Evolutionary conservation across 257 asterid species (phyloP).

Genomic region (Jacaranda mimosifolia): DNA sequence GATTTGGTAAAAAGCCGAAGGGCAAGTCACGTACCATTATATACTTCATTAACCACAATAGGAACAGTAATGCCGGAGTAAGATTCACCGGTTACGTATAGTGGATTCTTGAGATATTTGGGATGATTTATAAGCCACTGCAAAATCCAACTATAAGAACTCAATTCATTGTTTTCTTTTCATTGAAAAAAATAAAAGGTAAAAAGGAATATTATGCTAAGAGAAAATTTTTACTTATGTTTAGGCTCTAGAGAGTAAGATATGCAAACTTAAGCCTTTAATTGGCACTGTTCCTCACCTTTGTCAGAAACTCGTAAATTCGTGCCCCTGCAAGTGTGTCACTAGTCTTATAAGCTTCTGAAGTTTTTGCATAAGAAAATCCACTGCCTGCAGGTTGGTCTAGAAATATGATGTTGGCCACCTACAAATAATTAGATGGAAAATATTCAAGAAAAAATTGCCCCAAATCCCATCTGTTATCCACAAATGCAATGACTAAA

Average conservation of each 20-base stretch:
- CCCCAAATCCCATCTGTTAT: too few species aligned
- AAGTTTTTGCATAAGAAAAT: slow-evolving; percentile 41
- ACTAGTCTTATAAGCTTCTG: neutral
- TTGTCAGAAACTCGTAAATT: slow-evolving; percentile 32
- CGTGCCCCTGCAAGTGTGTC: slow-evolving; percentile 14
- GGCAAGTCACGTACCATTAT: slow-evolving; percentile 16
- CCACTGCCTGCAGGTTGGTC: too few species aligned
- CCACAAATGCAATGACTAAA: too few species aligned
- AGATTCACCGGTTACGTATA: slow-evolving; percentile 40
- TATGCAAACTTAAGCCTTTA: too few species aligned
- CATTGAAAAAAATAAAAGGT: too few species aligned
- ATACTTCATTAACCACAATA: slow-evolving; percentile 24
- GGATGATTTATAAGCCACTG: slow-evolving; percentile 47
- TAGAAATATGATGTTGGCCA: too few species aligned
- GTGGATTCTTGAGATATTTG: slow-evolving; percentile 30
- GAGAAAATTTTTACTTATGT: too few species aligned
- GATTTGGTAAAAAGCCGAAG: neutral
- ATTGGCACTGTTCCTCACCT: slow-evolving; percentile 25
- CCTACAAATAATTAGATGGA: too few species aligned
- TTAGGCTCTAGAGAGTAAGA: too few species aligned
- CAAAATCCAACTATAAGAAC: neutral
- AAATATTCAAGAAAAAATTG: too few species aligned
- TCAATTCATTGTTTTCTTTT: too few species aligned
- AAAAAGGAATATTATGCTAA: too few species aligned
- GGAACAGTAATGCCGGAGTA: slow-evolving; percentile 30